Base-by-base conservation (phyloP, 2,329 filamentous ascomycete genomes). In the Sporothrix humicola region DNA sequence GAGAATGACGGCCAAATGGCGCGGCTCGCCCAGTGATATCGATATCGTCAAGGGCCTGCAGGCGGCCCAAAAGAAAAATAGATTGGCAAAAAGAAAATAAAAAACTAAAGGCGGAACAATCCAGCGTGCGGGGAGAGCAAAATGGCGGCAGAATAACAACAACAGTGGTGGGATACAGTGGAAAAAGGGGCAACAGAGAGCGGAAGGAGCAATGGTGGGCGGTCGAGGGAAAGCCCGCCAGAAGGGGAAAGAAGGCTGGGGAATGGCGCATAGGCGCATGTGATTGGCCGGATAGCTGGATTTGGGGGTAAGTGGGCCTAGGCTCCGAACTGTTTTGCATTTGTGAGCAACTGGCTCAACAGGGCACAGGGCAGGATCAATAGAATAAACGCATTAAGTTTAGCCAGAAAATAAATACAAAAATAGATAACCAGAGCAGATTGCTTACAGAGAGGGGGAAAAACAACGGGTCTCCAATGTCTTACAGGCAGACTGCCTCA, bases 181-280 rank as follows among this genome's bases (percentile, higher is more conserved):
- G 20, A 10, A 56, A 56, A 23, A 48, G 61, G 54, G 42, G 58
- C 72, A 48, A 46, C 42, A 63, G 12, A 70, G 65, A 56, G 58
- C 37, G 72, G 66, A 31, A 58, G 59, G 58, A 26, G 20, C 54
- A 63, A 26, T 46, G 61, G 59, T 58, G 48, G 68, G 59, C 50
- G 52, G 63, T n/a, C 26, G 59, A 52, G 31, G 26, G 48, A 68
- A 58, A 69, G 44, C 26, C 70, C 69, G 54, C 72, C 71, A 76
- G 75, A 76, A 76, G 26, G 20, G 56, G 46, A 69, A 71, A 72
- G 74, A 76, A 75, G 71, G 72, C 74, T 76, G 69, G 74, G 75
- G 74, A 76, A 76, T 72, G 52, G 68, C 52, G 65, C 13, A 44
- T 15, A 17, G 23, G 12, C 23, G 66, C 9, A 12, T 68, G 59